Evolutionary conservation across 345 rosid species (phyloP), one percentile per base, ranked within the genome.

Genomic region (Triadica sebifera): DNA sequence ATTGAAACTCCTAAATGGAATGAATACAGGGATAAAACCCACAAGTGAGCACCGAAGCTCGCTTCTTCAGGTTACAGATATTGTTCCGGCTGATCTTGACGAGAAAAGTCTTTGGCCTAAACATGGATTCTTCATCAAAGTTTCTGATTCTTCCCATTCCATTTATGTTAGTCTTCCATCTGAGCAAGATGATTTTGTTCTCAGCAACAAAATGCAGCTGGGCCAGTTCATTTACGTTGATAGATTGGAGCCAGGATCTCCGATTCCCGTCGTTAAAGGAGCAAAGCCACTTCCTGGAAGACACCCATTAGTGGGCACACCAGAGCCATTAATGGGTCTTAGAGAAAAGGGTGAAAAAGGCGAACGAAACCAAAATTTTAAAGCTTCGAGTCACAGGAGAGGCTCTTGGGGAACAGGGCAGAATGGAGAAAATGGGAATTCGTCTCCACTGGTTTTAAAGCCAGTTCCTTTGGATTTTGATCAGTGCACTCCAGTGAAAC

Each of bases 141-240:
- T 96, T 60, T 93, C 98, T 2, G 99, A 96, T 78, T 91, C 97
- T 24, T 91, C 99, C 0, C 97, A 96, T 71, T 91, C 99, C 1
- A 80, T 93, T 66, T 96, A 96, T 70, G 98, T 88, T 19, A 86
- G 87, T 70, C 94, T 96, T n/a, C 99, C 99, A 15, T 72, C 92
- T 0, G 92, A 87, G 24, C 95, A 96, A 76, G 85, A 96, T 64
- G 99, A 96, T 25, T 84, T 78, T 52, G 94, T 96, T 55, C 81
- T 95, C 12, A 95, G 97, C 86, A 79, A 91, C 85, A 90, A 88
- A 78, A 86, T 96, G 93, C 98, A 96, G 83, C 85, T 96, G 12
- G 99, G 99, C 12, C 98, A 96, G 75, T 93, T 89, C 85, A 87
- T 93, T 60, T 89, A 96, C 69, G 89, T 96, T 0, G 99, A 96